phyloP scores from a whole-genome alignment of 176 grass and related monocot species.

The Ensete glaucum region DNA sequence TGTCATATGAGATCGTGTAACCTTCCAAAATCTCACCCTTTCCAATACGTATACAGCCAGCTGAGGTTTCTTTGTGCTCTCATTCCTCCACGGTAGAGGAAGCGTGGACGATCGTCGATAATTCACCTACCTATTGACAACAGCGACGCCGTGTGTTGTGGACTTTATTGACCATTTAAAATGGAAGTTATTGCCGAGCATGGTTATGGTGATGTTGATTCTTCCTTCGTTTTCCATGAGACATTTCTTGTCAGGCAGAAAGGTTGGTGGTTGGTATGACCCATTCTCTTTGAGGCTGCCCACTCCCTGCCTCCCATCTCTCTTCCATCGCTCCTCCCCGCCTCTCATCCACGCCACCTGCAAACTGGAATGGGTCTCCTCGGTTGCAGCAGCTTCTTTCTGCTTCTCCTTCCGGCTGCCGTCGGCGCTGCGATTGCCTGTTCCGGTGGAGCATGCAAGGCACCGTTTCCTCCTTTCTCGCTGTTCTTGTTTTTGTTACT shows the following conservation, averaged over 20 bases:
- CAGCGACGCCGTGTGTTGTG: too few species aligned
- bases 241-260: not conserved
- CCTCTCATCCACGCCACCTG: not conserved
- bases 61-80: too few species aligned
- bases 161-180: too few species aligned
- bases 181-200: too few species aligned
- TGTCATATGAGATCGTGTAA: too few species aligned
- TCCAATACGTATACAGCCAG: too few species aligned
- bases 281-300: not conserved
- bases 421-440: conserved; percentile 23
- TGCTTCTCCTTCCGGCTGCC: conserved; percentile 21
- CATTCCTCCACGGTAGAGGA: too few species aligned
- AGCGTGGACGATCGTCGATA: too few species aligned
- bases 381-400: not conserved
- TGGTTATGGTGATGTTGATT: not conserved
- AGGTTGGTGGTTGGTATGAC: not conserved
- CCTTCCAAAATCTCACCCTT: too few species aligned
- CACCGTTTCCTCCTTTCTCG: not conserved
- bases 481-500: not conserved
- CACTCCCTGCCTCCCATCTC: not conserved
- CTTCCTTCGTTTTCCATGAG: not conserved
- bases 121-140: too few species aligned
- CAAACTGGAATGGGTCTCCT: not conserved
- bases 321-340: not conserved
- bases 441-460: conserved; percentile 35